These are phyloP conservation scores for Linnemannia exigua DNA, from an alignment of 192 early-diverging fungal genomes.

Conservation along the genomic window DNA sequence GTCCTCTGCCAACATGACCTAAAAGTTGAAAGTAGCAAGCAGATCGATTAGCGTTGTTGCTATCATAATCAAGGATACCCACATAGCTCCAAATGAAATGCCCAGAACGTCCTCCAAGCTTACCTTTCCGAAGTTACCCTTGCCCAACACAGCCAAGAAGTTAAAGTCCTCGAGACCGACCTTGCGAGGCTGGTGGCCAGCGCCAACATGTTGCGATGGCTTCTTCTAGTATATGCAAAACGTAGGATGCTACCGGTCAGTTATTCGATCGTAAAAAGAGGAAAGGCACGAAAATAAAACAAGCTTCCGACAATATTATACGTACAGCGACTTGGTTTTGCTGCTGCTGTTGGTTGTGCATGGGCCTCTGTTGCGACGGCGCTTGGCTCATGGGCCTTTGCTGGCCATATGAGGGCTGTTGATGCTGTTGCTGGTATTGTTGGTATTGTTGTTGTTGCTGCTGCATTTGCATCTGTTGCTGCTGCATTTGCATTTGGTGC, in stretches of 20 bases:
- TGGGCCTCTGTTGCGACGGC: constrained; percentile 47
- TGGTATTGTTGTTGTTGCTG: constrained; percentile 36
- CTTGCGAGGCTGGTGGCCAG: constrained; percentile 59
- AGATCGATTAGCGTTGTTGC: background rate
- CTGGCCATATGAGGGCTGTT: constrained; percentile 26
- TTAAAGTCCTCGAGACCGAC: constrained; percentile 94
- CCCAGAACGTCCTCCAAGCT: background rate
- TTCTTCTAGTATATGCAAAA: constrained; percentile 33
- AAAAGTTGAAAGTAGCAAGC: constrained; percentile 14
- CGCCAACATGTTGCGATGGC: constrained; percentile 12
- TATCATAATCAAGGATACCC: background rate
- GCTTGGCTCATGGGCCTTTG: constrained; percentile 4
- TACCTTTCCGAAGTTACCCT: constrained; percentile 99
- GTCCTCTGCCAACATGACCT: constrained; percentile 98
- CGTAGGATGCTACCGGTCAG: background rate
- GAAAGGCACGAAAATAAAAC: background rate
- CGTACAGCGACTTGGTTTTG: constrained; percentile 43
- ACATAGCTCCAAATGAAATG: background rate
- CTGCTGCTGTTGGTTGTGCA: constrained; percentile 22
- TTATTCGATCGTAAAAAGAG: background rate
- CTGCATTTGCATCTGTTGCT: constrained; percentile 31
- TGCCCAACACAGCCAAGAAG: constrained; percentile 95
- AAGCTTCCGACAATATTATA: background rate
- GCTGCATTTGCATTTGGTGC: constrained; percentile 42
- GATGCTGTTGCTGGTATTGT: constrained; percentile 54